Evolutionary conservation across 805 yeast genomes (phyloP), one percentile per base, ranked within the genome.

Genomic region (Saturnispora sekii): DNA sequence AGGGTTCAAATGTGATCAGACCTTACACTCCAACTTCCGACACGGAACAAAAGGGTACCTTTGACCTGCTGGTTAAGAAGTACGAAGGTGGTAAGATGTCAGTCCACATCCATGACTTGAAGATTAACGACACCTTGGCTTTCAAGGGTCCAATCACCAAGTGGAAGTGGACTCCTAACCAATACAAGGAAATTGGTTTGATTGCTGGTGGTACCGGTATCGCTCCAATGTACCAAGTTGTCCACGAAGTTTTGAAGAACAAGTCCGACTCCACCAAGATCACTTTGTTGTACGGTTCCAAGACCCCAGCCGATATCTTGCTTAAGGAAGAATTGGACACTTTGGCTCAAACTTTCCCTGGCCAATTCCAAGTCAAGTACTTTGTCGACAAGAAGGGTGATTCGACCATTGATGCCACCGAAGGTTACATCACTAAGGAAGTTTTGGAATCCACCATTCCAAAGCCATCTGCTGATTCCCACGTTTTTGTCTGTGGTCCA

Each of bases 131-230:
- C 58, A 77, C 88, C 42, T 73, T 93, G 46, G 68, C 95, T 9
- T 84, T 93, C 75, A 90, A 88, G 72, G 98, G 98, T 41, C 97
- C 97, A 53, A 75, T 88, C 53, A 71, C 74, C 58, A 93, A 93
- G 73, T 89, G 93, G 85, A 78, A 82, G 62, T 86, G 94, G 87
- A 74, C 74, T 57, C 83, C 90, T 55, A 90, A 93, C 73, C 77
- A 80, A 62, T 90, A 76, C 71, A 77, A 84, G 58, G 70, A 78
- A 53, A 78, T 93, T 62, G 77, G 82, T 47, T 75, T 93, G 62
- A 72, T 93, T 55, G 97, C 96, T 57, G 98, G 95, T 60, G 98
- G 98, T 61, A 74, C 95, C 42, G 97, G 97, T 67, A 89, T 93
- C 64, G 86, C 97, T 40, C 98, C 98, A 48, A 73, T 93, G 66